phyloP scores from a whole-genome alignment of 2,329 filamentous ascomycete genomes.

The Stemphylium vesicarium region DNA sequence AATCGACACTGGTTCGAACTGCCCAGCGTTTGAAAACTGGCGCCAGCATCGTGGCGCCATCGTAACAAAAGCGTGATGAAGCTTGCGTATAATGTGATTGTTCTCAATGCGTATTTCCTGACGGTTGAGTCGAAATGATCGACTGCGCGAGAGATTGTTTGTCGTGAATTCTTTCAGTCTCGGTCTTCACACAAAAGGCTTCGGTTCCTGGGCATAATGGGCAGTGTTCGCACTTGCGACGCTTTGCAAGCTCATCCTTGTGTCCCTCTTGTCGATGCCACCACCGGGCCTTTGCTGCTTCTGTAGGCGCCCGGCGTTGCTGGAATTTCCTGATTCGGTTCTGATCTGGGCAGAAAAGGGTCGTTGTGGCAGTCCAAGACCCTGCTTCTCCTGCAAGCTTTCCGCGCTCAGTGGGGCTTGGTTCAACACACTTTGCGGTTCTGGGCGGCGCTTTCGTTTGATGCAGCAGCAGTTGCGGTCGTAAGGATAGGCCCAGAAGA shows the following conservation, averaged over 20 bases:
- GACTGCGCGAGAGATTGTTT: background rate
- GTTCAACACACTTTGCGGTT: constrained; percentile 8
- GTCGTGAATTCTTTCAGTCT: background rate
- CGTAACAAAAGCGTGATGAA: too few relatives aligned
- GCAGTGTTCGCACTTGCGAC: constrained; percentile 24
- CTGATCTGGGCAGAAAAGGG: constrained; percentile 11
- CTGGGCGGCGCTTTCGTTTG: constrained; percentile 25
- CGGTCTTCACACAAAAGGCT: constrained; percentile 29
- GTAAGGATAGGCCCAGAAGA: constrained; percentile 35
- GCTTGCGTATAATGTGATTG: background rate
- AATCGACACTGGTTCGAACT: too few relatives aligned
- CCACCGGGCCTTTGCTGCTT: constrained; percentile 7
- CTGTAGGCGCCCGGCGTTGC: constrained; percentile 8
- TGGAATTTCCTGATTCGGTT: constrained; percentile 23
- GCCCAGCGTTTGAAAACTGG: too few relatives aligned
- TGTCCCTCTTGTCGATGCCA: constrained; percentile 1
- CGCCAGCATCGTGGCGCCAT: too few relatives aligned
- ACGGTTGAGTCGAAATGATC: background rate
- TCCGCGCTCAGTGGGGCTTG: constrained; percentile 15
- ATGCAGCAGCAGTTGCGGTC: constrained; percentile 35
- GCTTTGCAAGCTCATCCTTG: constrained; percentile 24
- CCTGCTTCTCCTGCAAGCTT: constrained; percentile 21
- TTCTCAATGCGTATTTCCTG: background rate
- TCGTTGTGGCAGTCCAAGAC: constrained; percentile 21
- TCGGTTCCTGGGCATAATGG: constrained; percentile 26